A percentile compares a stretch with the other conserved stretches of the same genome.
Evolutionary conservation across 305 asterid species (phyloP).

Genomic region (Solanum hybrid): DNA sequence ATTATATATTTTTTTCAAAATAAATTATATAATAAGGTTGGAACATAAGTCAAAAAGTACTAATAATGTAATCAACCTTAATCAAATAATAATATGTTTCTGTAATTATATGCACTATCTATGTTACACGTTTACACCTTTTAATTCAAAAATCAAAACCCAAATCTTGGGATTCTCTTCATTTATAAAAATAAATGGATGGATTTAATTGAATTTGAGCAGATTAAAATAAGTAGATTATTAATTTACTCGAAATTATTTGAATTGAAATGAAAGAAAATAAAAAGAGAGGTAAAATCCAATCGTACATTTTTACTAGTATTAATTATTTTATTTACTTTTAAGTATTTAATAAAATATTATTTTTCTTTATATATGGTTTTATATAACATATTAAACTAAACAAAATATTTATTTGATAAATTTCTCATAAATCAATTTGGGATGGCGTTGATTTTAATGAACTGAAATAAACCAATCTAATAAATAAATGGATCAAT

Average conservation of each 20-base stretch:
- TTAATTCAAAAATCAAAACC: background rate
- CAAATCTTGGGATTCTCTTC: background rate
- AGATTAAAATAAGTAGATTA: accelerated
- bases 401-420: too few relatives aligned
- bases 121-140: background rate
- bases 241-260: background rate
- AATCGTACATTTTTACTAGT: background rate
- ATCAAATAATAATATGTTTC: background rate
- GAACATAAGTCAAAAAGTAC: background rate
- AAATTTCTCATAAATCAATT: too few relatives aligned
- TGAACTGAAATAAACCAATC: background rate
- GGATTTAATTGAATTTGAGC: accelerated
- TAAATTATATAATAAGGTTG: background rate
- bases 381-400: too few relatives aligned
- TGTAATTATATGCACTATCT: background rate
- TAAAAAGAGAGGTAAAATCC: background rate
- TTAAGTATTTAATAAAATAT: too few relatives aligned
- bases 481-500: too few relatives aligned
- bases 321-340: too few relatives aligned
- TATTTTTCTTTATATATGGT: background rate
- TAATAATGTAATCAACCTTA: background rate
- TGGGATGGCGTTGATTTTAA: too few relatives aligned
- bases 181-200: background rate
- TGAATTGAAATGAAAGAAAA: too few relatives aligned
- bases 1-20: background rate